Base-by-base conservation (phyloP, 164 flowering plant species). In the Kalanchoe fedtschenkoi region DNA sequence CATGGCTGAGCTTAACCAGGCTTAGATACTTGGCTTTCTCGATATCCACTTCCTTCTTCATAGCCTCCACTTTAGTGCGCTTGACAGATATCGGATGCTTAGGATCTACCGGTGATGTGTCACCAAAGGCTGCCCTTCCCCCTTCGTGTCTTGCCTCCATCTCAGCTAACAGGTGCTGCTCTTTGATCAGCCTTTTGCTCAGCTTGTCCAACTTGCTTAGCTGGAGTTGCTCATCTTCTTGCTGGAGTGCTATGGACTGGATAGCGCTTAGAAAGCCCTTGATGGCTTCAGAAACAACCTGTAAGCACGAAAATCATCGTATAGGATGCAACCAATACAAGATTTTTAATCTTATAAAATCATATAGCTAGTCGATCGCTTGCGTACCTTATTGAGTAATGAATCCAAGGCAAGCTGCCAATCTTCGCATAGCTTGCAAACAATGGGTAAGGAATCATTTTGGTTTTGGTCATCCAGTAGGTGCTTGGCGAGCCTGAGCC, bases 231-330 rank as follows among this genome's bases (percentile, higher is more conserved):
- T 86, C 96, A 62, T 91, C 81, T 6, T 33, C 74, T 65, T 85
- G 91, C 75, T 88, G 91, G 61, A 70, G 54, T 32, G 73, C 66
- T 65, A 91, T 76, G 34, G 87, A 72, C 16, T 74, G 85, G 72
- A 91, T 74, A 39, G 75, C 80, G 7, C 80, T 64, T 6, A 76
- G 44, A 61, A 88, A 74, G 66, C 82, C 69, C 69, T 79, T 83
- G 35, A 91, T 82, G 71, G 97, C 87, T 22, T 91, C 96, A 5
- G 87, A 75, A 6, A 82, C 81, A 41, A 67, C 82, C 97, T 89
- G 86, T 30, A 65, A 68, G 10, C 47, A 58, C 24, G 53, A n/a
- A 32, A 30, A 13, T 43, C 10, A 21, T 32, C 22, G 51, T 4
- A 63, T 13, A 13, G 29, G 28, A 19, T 14, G 14, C 26, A 26